A percentile compares a stretch with the other conserved stretches of the same genome.
phyloP scores from a whole-genome alignment of 2,329 filamentous ascomycete genomes.

The Cladosporium phlei region DNA sequence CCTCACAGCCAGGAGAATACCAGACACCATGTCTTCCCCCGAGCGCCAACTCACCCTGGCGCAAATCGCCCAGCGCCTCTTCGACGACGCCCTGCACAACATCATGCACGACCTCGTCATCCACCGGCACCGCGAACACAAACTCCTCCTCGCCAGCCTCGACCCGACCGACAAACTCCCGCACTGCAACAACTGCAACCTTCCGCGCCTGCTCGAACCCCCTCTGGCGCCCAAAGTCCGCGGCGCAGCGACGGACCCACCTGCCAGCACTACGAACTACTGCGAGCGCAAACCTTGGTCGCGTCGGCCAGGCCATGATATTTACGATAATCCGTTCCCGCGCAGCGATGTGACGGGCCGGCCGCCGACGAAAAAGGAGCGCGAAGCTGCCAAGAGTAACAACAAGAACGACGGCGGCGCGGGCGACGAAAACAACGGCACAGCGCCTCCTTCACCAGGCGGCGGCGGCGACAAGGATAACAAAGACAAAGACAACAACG shows the following conservation, averaged over 20 bases:
- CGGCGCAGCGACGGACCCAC: conserved; percentile 35
- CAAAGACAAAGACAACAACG: conserved; percentile 23
- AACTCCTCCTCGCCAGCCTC: conserved; percentile 69
- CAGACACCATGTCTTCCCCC: too few relatives aligned
- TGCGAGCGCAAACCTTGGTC: conserved; percentile 77
- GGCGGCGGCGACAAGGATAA: conserved; percentile 22
- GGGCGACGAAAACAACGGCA: conserved; percentile 34
- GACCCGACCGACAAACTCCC: conserved; percentile 68
- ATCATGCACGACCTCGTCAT: conserved; percentile 70
- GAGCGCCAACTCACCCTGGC: conserved; percentile 13
- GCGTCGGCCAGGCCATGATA: conserved; percentile 69
- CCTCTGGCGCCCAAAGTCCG: conserved; percentile 48
- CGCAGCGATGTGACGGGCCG: conserved; percentile 55
- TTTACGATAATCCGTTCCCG: conserved; percentile 78
- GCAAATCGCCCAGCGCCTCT: conserved; percentile 52
- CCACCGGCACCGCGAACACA: conserved; percentile 72
- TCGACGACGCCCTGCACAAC: conserved; percentile 72
- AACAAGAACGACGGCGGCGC: conserved; percentile 41
- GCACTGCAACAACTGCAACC: conserved; percentile 67
- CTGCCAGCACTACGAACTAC: conserved; percentile 54
- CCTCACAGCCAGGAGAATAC: too few relatives aligned
- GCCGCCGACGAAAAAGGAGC: conserved; percentile 66
- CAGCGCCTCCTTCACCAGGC: conserved; percentile 29
- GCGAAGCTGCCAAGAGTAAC: conserved; percentile 56
- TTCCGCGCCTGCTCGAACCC: conserved; percentile 68